Base-by-base conservation (phyloP, 1,284 basidiomycete species). In the Coniferiporia weirii region DNA sequence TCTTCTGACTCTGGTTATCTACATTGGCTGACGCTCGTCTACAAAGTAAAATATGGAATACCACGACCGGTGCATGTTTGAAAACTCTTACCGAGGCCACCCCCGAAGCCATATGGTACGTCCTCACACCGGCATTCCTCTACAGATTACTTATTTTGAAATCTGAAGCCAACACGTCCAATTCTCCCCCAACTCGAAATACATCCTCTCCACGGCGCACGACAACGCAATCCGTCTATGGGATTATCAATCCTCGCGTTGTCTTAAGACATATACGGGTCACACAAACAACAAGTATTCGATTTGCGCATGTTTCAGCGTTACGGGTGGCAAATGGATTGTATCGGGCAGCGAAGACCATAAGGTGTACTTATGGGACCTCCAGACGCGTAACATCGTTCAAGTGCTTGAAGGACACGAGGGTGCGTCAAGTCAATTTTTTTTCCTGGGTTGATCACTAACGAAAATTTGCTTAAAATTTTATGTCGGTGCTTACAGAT, bases 121-220 rank as follows among this genome's bases (percentile, higher is more conserved):
- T 74, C 5, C 6, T 40, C 17, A 27, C 27, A 27, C 27, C 27
- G 27, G 5, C 5, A 2, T 27, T 5, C 27, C 0, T 51, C 17
- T 34, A 47, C 20, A n/a, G 13, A 5, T 27, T 5, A 27, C 27
- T 27, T 2, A 27, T 27, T 27, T 27, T 5, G 27, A 19, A 8
- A 17, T 17, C 60, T 48, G 63, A 67, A 91, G 92, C 61, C 89
- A 93, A 70, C 87, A 90, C 64, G 91, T 94, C 12, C 82, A 88
- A 65, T 98, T 98, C 75, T 95, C 95, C 0, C 97, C 96, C 0
- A 95, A 95, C 65, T 93, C 91, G 3, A 91, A 91, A 73, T 96
- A 94, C 70, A 88, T 99, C 56, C 81, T 98, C 51, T 91, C 93
- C 1, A 90, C 93, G 0, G 90, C 95, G 0, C 87, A 98, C 65